A percentile compares a stretch with the other conserved stretches of the same genome.
Conservation (phyloP, 2,329 filamentous ascomycete species). For the Alternaria gansuensis region DNA sequence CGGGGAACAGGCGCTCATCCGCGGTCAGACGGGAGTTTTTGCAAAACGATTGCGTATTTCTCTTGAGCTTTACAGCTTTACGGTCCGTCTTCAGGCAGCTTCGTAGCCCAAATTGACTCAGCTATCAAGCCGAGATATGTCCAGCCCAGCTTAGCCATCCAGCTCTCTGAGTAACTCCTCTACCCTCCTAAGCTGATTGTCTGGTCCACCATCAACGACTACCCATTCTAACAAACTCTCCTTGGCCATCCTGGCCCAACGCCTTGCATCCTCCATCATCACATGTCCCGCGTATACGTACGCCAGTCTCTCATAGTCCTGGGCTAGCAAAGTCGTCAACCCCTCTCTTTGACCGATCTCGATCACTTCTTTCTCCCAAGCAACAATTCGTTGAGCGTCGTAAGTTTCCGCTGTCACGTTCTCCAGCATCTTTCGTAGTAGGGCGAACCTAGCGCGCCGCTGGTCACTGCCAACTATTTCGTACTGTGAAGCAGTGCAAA, state of each 20-base stretch:
- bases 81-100: slow-evolving; percentile 3
- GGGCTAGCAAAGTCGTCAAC: slow-evolving; percentile 32
- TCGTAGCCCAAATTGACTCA: neutral
- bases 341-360: slow-evolving; percentile 34
- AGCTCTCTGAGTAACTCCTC: slow-evolving; percentile 33
- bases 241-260: slow-evolving; percentile 33
- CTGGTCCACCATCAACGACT: slow-evolving; percentile 29
- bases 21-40: neutral
- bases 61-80: neutral
- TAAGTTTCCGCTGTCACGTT: slow-evolving; percentile 33
- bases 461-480: slow-evolving; percentile 32
- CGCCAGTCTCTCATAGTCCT: slow-evolving; percentile 38
- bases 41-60: neutral
- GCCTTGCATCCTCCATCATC: slow-evolving; percentile 24
- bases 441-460: slow-evolving; percentile 29
- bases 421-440: slow-evolving; percentile 26
- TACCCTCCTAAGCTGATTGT: slow-evolving; percentile 27
- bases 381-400: slow-evolving; percentile 33
- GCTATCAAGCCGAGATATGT: neutral
- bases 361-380: slow-evolving; percentile 38
- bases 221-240: slow-evolving; percentile 33
- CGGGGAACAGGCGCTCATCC: neutral
- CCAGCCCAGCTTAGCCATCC: slow-evolving; percentile 7
- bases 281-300: slow-evolving; percentile 37
- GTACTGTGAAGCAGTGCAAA: slow-evolving; percentile 31